These are phyloP conservation scores for Diplodia sapinea DNA, from an alignment of 2,329 filamentous ascomycete species.

Conservation along the genomic window DNA sequence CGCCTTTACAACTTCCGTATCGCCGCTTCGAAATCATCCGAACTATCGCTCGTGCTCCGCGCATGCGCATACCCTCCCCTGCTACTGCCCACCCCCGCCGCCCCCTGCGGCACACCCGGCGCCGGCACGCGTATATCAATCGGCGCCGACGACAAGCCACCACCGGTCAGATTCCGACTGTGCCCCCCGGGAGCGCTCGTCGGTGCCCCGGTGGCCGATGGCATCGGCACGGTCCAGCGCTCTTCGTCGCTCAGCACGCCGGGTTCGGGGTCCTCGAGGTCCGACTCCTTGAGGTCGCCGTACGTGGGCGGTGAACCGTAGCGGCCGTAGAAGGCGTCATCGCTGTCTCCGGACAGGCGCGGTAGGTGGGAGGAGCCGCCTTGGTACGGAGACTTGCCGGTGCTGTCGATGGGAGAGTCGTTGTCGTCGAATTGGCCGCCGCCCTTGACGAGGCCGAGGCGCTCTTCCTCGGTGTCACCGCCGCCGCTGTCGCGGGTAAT, in stretches of 20 bases:
- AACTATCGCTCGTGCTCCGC: constrained; percentile 8
- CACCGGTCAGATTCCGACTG: constrained; percentile 18
- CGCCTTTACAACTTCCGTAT: constrained; percentile 15
- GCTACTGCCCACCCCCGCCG: constrained; percentile 16
- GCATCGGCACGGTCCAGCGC: constrained; percentile 23
- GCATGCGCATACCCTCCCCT: constrained; percentile 13
- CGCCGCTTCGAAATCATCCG: constrained; percentile 19
- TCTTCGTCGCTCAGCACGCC: constrained; percentile 27
- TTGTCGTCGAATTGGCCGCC: constrained; percentile 49
- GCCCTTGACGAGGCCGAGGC: constrained; percentile 79
- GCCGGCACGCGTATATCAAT: constrained; percentile 15
- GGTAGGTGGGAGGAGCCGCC: neutral
- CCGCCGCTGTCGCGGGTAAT: constrained; percentile 43
- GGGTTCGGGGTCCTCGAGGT: constrained; percentile 12
- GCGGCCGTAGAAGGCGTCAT: constrained; percentile 23
- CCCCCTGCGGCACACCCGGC: constrained; percentile 23
- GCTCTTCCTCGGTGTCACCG: constrained; percentile 75
- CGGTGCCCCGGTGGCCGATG: neutral
- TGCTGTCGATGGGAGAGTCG: neutral
- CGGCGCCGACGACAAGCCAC: constrained; percentile 15
- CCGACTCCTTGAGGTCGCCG: constrained; percentile 18
- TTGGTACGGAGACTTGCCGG: neutral
- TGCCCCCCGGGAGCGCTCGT: neutral
- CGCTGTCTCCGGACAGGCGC: constrained; percentile 19
- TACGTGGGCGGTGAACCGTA: constrained; percentile 23